Evolutionary conservation across 2,329 filamentous ascomycete species (phyloP), one percentile per base, ranked within the genome.

Genomic region (Colletotrichum cordylinicola): DNA sequence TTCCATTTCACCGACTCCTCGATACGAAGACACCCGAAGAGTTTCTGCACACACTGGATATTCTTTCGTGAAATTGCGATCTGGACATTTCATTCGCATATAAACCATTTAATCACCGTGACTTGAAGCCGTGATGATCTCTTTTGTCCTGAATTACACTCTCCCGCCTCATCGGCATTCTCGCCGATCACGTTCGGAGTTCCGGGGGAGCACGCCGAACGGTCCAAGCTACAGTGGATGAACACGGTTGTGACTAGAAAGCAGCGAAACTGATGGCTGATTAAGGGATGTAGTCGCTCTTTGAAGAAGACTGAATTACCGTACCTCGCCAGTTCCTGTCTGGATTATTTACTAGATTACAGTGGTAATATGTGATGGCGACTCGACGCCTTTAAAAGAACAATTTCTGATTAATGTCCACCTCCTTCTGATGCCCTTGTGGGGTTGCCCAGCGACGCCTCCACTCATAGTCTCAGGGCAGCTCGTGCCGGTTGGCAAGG

Each of bases 181-280:
- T 62, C 58, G 12, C 58, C 58, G 58, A 35, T 62, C 16, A n/a
- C 9, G 18, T 13, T 62, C 58, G 58, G 58, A 33, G 29, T 62
- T 62, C 29, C 27, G 58, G 58, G 43, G n/a, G 10, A 52, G 43
- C n/a, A 52, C 43, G 43, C 43, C 43, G 43, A 52, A 21, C 21
- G 10, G n/a, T 4, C n/a, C 43, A 48, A 6, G n/a, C 13, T 21
- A 21, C 43, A 21, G 43, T 21, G 43, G 43, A 52, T 48, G n/a
- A 33, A 33, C 31, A 33, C 9, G 9, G 18, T 48, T n/a, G n/a
- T 48, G n/a, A 3, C 43, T 8, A 48, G 43, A n/a, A 1, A 21
- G n/a, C n/a, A 13, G 10, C 0, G 1, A 13, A 52, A 52, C 6
- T 8, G 3, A 4, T n/a, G 21, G 12, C 43, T 13, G 0, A 21